Conservation (phyloP, 2,329 filamentous ascomycete species). For the Didymella lethalis region DNA sequence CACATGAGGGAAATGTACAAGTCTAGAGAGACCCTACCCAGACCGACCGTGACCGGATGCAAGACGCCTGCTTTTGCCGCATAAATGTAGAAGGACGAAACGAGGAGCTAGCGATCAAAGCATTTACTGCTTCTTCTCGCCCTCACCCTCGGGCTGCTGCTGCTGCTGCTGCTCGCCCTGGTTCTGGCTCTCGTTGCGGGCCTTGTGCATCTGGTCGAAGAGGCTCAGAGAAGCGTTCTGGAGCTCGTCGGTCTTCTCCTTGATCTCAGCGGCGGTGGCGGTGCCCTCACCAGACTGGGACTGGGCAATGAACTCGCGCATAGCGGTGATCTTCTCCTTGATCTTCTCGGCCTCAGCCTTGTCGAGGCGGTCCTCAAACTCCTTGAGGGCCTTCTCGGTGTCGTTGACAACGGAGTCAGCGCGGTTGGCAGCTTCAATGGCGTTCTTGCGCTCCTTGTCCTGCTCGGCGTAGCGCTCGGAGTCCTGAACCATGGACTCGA, state of each 20-base stretch:
- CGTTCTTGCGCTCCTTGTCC: constrained; percentile 95
- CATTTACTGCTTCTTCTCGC: constrained; percentile 73
- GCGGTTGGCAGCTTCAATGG: constrained; percentile 96
- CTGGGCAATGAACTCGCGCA: constrained; percentile 91
- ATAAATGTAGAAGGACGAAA: constrained; percentile 35
- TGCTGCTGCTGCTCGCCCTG: constrained; percentile 56
- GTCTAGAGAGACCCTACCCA: constrained; percentile 44
- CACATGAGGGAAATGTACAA: constrained; percentile 41
- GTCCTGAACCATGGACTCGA: constrained; percentile 96
- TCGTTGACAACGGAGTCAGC: constrained; percentile 96
- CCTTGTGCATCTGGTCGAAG: constrained; percentile 99
- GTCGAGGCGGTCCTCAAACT: constrained; percentile 94
- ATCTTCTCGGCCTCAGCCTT: constrained; percentile 94
- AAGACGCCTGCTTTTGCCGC: constrained; percentile 51
- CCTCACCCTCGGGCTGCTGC: constrained; percentile 52
- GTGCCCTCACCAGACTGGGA: constrained; percentile 90
- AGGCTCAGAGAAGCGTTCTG: constrained; percentile 94
- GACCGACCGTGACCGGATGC: constrained; percentile 44
- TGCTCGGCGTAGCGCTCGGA: constrained; percentile 94
- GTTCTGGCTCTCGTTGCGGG: constrained; percentile 69
- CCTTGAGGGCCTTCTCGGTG: constrained; percentile 97
- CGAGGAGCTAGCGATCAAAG: constrained; percentile 27
- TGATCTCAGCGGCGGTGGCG: constrained; percentile 89
- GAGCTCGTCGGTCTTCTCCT: constrained; percentile 98
- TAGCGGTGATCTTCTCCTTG: constrained; percentile 86